Base-by-base conservation (phyloP, 495 filamentous ascomycete genomes). In the Corynascus novoguineensis region DNA sequence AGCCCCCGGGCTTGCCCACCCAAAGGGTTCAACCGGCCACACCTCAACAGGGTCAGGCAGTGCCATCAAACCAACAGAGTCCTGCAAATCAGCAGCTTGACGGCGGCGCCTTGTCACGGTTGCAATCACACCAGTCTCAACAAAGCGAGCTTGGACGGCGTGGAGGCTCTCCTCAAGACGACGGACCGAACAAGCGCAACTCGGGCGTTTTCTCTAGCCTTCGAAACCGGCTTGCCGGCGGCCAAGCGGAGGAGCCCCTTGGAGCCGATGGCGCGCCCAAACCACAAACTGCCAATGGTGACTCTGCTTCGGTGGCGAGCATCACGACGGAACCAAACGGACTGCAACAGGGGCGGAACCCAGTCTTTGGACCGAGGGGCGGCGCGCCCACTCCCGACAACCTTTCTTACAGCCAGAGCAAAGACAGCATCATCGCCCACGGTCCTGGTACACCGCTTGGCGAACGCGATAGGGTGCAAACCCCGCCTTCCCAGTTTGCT, bases 131-230 rank as follows among this genome's bases (percentile, higher is more conserved):
- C 21, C 68, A 71, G 44, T 60, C 64, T n/a, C 62, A 71, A n/a
- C 68, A 76, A 32, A 57, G 51, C 34, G 61, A 63, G 9, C 42
- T 61, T 7, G 28, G 46, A 1, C 15, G 51, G 0, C 60, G 60
- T 11, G 40, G 35, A n/a, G n/a, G n/a, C n/a, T n/a, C n/a, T 19
- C 27, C 41, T 4, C 15, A 69, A 67, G 65, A 65, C 9, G 61
- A 55, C 19, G 55, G 59, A 22, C 61, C 64, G 8, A 61, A 45
- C 50, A 66, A 71, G 11, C 67, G 67, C 1, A 70, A 71, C 54
- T 76, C 75, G 27, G 68, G 67, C 31, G 52, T 73, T 45, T 73
- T 74, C 46, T 65, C 64, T 11, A 68, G 70, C 14, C 55, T 76
- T 40, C 62, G 68, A 9, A 68, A 65, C 12, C 59, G 62, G 9